Base-by-base conservation (phyloP, 176 grass and related monocot genomes). In the Musa acuminata region DNA sequence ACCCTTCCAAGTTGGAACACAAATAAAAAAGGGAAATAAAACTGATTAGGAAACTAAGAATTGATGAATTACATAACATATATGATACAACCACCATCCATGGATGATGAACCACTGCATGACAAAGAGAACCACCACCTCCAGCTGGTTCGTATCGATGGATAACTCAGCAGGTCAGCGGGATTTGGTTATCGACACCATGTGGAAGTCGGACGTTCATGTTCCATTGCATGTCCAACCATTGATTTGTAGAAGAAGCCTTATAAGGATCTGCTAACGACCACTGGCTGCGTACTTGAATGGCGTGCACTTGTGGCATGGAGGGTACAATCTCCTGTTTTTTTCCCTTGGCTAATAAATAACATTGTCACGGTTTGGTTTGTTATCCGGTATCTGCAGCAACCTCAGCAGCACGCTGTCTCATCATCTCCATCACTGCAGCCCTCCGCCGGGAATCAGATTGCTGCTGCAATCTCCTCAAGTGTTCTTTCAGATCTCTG, bases 361-460 rank as follows among this genome's bases (percentile, higher is more conserved):
- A 50, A 14, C 12, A 11, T 16, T 51, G 50, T 70, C 35, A 43
- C 35, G 35, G 48, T 70, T 21, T 48, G 51, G 67, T 70, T 22
- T 70, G 67, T 70, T 70, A 83, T 76, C 89, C 84, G 55, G 79
- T 78, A 25, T 76, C 89, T 73, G 82, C 87, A 54, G 94, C 89
- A 67, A 96, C 87, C 84, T 96, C 93, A 1, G 90, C 93, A 50
- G 90, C 87, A 80, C 94, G 92, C 50, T 98, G 90, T 76, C 94
- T 98, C 94, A 98, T 93, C 95, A 98, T 98, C 82, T 99, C 96
- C 80, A 93, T 99, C 55, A 99, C 91, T 69, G 96, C 96, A 89
- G 96, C 96, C 67, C 96, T 87, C 74, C 91, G 87, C 66, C 96
- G 84, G 21, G 96, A 99, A 83, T 99, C 96, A 27, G 96, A 89